Percentiles rank a stretch among this genome's conserved stretches.
These are phyloP conservation scores for Coffea humblotiana DNA, from an alignment of 305 asterid genomes.

Conservation along the genomic window DNA sequence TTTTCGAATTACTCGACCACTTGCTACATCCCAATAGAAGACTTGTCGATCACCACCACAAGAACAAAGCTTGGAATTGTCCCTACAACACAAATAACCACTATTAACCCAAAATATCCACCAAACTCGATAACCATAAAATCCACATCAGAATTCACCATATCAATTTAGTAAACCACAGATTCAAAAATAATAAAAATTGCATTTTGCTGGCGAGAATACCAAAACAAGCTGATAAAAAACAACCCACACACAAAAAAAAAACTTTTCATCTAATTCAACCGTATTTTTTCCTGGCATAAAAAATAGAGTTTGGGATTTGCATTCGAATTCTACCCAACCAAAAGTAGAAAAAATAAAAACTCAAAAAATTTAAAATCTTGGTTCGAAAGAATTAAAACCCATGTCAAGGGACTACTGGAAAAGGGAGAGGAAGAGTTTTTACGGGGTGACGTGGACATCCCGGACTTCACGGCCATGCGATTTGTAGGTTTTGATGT, in stretches of 20 bases:
- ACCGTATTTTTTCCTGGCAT: too few relatives aligned
- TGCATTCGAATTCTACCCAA: too few relatives aligned
- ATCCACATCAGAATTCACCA: not conserved
- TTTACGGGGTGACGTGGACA: slow-evolving; percentile 75
- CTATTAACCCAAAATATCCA: not conserved
- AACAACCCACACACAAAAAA: not conserved
- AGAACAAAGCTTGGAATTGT: slow-evolving; percentile 77
- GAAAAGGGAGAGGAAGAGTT: not conserved
- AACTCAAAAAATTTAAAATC: not conserved
- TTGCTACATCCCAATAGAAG: slow-evolving; percentile 91
- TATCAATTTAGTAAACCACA: not conserved
- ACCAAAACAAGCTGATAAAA: not conserved
- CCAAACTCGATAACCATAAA: not conserved
- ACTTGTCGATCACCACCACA: slow-evolving; percentile 97
- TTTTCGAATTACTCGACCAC: slow-evolving; percentile 82
- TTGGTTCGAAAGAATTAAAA: not conserved
- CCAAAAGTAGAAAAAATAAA: not conserved
- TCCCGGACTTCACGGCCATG: slow-evolving; percentile 96
- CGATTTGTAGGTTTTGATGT: slow-evolving; percentile 81
- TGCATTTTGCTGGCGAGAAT: not conserved
- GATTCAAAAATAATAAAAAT: not conserved
- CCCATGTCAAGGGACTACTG: not conserved
- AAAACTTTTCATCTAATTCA: too few relatives aligned
- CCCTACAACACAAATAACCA: slow-evolving; percentile 39
- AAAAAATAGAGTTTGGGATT: too few relatives aligned